Evolutionary conservation across 768 basidiomycete species (phyloP), one percentile per base, ranked within the genome.

Genomic region (Pseudohyphozyma bogoriensis): DNA sequence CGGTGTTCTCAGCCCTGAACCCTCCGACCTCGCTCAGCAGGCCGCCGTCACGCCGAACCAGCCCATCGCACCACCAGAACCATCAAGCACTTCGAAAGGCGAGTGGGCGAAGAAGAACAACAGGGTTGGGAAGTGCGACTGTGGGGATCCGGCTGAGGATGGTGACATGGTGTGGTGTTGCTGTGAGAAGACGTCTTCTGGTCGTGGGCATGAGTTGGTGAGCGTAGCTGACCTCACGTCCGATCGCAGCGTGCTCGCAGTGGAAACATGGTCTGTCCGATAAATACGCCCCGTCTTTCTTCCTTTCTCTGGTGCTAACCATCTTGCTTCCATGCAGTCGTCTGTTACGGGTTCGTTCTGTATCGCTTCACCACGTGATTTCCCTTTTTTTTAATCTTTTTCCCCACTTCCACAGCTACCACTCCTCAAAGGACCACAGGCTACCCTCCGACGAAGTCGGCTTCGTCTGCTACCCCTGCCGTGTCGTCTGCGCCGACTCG

Each of bases 391-490:
- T 8, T 24, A 33, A 36, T 9, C 32, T 32, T 22, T 33, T 20
- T 11, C 31, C 32, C n/a, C 31, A 32, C 16, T 8, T 50, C 32
- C 49, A 8, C 55, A 61, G 65, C 24, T 66, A 24, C 58, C 6
- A 29, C 6, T 20, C 18, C 32, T 33, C 12, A n/a, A 7, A 53
- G 1, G 46, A 49, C 45, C n/a, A 16, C 2, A 26, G 51, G 32
- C 18, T 66, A 29, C 58, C 65, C 44, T 58, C 56, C 28, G 24
- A 44, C 29, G 15, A 15, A 2, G n/a, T n/a, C n/a, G n/a, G n/a
- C n/a, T 66, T 66, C 36, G 33, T 35, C 31, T 66, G 65, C 47
- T 66, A 62, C 40, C 60, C 40, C 36, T 66, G 65, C 52, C 55
- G 51, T 16, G 55, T 56, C 33, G 18, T 33, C 13, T 11, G 9